Conservation (phyloP, 352 stramenopile genomes). For the Globisporangium lucens region DNA sequence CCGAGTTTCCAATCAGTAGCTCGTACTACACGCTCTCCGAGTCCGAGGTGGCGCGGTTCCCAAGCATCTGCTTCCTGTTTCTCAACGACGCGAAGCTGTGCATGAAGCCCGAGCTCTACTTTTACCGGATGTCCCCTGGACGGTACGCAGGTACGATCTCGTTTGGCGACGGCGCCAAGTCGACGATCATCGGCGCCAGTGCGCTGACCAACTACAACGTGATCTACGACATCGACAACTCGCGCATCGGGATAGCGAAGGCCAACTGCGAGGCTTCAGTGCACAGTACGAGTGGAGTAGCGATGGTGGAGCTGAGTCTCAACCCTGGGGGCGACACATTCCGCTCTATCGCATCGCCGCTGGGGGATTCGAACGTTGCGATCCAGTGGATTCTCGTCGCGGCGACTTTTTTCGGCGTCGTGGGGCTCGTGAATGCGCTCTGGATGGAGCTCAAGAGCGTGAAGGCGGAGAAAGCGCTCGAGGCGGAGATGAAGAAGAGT, state of each 20-base stretch:
- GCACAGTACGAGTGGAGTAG: constrained; percentile 4
- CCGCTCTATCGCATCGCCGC: constrained; percentile 13
- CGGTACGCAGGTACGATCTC: constrained; percentile 66
- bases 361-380: constrained; percentile 34
- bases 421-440: constrained; percentile 47
- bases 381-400: constrained; percentile 39
- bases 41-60: constrained; percentile 31
- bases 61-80: constrained; percentile 68
- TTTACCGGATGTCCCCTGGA: constrained; percentile 30
- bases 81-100: constrained; percentile 56
- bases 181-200: constrained; percentile 71
- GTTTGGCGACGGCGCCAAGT: constrained; percentile 57
- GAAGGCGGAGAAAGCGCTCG: neutral
- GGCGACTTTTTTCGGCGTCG: constrained; percentile 38
- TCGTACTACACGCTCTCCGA: constrained; percentile 39
- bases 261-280: constrained; percentile 43
- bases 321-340: constrained; percentile 67
- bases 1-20: constrained; percentile 40
- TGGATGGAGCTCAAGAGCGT: constrained; percentile 34
- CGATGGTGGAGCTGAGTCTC: constrained; percentile 45
- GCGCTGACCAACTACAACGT: constrained; percentile 68
- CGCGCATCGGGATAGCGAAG: constrained; percentile 56
- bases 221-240: constrained; percentile 76
- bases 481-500: constrained; percentile 1
- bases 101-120: constrained; percentile 47